Evolutionary conservation across 1,139 yeast species (phyloP), one percentile per base, ranked within the genome.

Genomic region (Yamadazyma sp.): DNA sequence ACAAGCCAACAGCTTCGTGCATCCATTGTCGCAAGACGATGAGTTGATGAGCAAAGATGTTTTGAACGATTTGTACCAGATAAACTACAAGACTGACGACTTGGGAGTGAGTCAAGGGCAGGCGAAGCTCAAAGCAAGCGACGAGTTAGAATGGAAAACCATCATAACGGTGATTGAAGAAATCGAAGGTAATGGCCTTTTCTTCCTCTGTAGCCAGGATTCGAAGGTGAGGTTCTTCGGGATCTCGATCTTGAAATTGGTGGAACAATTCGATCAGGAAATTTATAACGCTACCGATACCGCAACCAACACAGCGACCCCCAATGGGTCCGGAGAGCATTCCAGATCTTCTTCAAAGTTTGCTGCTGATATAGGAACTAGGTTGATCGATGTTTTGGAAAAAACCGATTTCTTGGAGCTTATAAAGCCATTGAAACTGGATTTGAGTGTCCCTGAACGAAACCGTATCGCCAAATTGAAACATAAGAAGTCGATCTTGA

Each of bases 141-240:
- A 87, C 43, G 89, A 83, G 42, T 62, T 87, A 34, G 94, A 86
- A 53, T 73, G 91, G 76, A 86, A 86, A 51, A 81, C 80, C 28
- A 80, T 87, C 31, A 81, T 87, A 50, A 84, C 95, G 0, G 83
- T 86, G 0, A 83, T 91, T 37, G 98, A 92, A 59, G 97, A 91
- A 49, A 86, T 91, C 7, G 98, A 94, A 62, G 98, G 98, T 0
- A 88, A 91, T 56, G 99, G 97, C 0, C 64, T 94, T 29, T 92
- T 87, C 57, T 92, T 94, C 56, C 67, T 94, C 23, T 88, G 96
- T 54, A 87, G 96, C 2, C 95, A 88, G 54, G 96, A 89, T 52
- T 75, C 87, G 26, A 73, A 77, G 29, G 75, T 87, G 11, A 72
- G 98, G 39, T 81, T 80, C 44, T 66, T 81, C 41, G 98, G 95